Percentiles rank a stretch among this genome's conserved stretches.
phyloP scores from a whole-genome alignment of 2,329 filamentous ascomycete species.

The Neofusicoccum umdonicola region DNA sequence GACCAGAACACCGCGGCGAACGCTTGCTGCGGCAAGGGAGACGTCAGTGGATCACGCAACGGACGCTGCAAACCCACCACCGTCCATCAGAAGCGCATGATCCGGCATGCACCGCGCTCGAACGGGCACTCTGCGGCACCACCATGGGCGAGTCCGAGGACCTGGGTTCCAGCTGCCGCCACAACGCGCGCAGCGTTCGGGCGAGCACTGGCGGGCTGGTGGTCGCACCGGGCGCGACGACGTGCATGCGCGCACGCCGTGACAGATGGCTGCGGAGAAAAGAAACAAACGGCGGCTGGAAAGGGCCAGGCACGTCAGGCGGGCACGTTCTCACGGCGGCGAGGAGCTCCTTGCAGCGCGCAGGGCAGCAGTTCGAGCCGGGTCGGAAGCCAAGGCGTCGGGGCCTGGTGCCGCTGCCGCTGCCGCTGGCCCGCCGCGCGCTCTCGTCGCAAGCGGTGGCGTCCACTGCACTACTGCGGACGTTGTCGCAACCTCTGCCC shows the following conservation, averaged over 20 bases:
- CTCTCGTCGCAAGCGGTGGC: background rate
- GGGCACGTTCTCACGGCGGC: background rate
- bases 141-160: background rate
- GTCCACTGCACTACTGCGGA: background rate
- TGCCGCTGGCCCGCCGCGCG: background rate
- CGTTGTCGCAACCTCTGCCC: background rate
- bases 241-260: background rate
- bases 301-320: background rate
- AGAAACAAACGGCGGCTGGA: background rate
- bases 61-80: background rate
- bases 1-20: background rate
- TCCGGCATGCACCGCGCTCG: background rate
- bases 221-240: background rate
- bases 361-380: background rate
- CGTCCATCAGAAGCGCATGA: background rate
- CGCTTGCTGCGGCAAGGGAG: background rate
- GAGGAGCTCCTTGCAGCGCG: conserved; percentile 4
- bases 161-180: background rate
- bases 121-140: background rate
- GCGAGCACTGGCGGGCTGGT: background rate
- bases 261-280: background rate
- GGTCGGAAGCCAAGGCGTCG: background rate
- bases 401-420: no score
- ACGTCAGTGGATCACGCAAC: background rate
- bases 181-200: background rate